phyloP scores from a whole-genome alignment of 768 basidiomycete genomes.

The Amanita pseudoporphyria region DNA sequence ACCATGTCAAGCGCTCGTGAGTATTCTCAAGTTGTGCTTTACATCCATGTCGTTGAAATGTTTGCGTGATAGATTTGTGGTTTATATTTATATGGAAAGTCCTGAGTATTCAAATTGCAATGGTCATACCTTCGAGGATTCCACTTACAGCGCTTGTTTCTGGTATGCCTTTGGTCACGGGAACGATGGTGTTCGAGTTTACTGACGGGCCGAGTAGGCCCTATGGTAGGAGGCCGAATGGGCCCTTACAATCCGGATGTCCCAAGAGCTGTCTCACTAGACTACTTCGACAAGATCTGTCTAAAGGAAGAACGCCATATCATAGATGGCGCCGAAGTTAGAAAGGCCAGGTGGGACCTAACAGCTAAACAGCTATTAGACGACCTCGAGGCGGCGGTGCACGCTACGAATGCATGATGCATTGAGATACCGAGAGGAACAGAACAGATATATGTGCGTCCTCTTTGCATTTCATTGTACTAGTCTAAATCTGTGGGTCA shows the following conservation, averaged over 20 bases:
- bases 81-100: constrained; percentile 4
- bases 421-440: constrained; percentile 7
- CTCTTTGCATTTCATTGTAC: too few relatives aligned
- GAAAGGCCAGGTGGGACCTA: too few relatives aligned
- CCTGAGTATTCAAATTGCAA: neutral
- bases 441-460: too few relatives aligned
- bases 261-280: too few relatives aligned
- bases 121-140: constrained; percentile 3
- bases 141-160: constrained; percentile 2
- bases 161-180: neutral
- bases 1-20: constrained; percentile 6
- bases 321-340: neutral
- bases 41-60: neutral
- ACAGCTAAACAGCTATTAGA: constrained; percentile 1
- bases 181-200: too few relatives aligned
- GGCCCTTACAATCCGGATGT: neutral
- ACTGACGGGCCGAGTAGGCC: neutral
- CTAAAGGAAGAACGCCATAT: constrained; percentile 3
- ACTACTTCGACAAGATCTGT: constrained; percentile 8
- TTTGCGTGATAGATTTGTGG: constrained; percentile 4
- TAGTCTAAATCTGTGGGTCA: too few relatives aligned
- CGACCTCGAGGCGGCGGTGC: neutral
- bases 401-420: too few relatives aligned
- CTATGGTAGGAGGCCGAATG: constrained; percentile 7
- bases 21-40: neutral